phyloP scores from a whole-genome alignment of 202 grass and related monocot genomes.

The Elaeis oleifera region DNA sequence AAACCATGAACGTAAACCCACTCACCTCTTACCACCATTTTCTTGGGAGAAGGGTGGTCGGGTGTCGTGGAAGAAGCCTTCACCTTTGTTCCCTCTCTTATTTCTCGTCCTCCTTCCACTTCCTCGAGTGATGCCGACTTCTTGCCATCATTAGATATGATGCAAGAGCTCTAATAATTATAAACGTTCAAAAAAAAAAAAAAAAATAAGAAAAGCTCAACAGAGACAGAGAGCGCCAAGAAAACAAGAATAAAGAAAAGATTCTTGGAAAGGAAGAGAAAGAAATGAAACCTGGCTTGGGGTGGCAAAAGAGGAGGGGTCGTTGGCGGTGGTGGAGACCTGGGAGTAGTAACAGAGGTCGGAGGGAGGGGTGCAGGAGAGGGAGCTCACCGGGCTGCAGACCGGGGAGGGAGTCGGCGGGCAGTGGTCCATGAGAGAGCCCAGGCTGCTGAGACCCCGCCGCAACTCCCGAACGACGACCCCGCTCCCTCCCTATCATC shows the following conservation, averaged over 20 bases:
- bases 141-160: slow-evolving; percentile 7
- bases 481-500: slow-evolving; percentile 35
- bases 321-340: neutral
- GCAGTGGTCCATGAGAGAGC: slow-evolving; percentile 44
- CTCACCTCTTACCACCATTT: slow-evolving; percentile 24
- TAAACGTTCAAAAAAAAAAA: no score
- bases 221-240: no score
- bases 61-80: slow-evolving; percentile 35
- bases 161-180: slow-evolving; percentile 7
- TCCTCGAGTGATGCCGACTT: slow-evolving; percentile 19
- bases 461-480: slow-evolving; percentile 46
- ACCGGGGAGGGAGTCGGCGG: slow-evolving; percentile 63
- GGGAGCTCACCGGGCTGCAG: slow-evolving; percentile 51
- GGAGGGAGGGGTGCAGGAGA: neutral
- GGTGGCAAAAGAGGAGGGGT: slow-evolving; percentile 34
- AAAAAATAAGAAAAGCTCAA: no score
- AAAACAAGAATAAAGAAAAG: no score
- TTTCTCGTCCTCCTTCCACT: slow-evolving; percentile 22
- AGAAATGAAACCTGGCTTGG: slow-evolving; percentile 30
- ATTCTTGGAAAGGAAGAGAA: neutral
- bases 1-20: neutral
- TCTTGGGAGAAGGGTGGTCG: slow-evolving; percentile 31
- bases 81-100: slow-evolving; percentile 26
- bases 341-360: neutral
- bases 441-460: slow-evolving; percentile 37